Evolutionary conservation across 192 early-diverging fungal genomes (phyloP).

Genomic region (Entomortierella chlamydospora): DNA sequence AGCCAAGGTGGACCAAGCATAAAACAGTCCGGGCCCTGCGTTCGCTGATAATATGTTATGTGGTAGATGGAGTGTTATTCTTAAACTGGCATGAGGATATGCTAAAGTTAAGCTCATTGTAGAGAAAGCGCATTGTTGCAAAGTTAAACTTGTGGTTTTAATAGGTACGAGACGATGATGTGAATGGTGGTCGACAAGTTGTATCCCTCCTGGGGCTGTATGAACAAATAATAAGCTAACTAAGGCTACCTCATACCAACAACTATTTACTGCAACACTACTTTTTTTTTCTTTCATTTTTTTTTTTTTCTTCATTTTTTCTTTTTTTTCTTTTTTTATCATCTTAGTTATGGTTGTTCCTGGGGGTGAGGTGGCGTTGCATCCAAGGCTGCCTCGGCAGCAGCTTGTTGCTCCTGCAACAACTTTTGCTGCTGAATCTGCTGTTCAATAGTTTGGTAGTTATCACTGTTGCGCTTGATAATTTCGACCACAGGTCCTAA

Average conservation of each 20-base stretch:
- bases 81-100: too few relatives aligned
- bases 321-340: background rate
- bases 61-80: too few relatives aligned
- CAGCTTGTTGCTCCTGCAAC: constrained; percentile 40
- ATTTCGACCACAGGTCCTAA: constrained; percentile 97
- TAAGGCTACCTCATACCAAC: background rate
- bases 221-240: constrained; percentile 3
- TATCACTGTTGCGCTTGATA: constrained; percentile 92
- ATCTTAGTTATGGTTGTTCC: constrained; percentile 24
- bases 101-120: too few relatives aligned
- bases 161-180: too few relatives aligned
- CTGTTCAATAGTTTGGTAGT: constrained; percentile 77
- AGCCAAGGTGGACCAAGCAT: too few relatives aligned
- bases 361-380: constrained; percentile 11
- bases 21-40: too few relatives aligned
- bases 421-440: constrained; percentile 48
- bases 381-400: constrained; percentile 8
- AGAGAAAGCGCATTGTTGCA: too few relatives aligned
- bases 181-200: too few relatives aligned
- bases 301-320: background rate
- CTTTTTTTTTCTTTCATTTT: background rate
- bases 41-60: too few relatives aligned
- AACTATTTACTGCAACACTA: background rate
- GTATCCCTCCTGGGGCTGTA: too few relatives aligned
- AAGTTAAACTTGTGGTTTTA: too few relatives aligned